Percentiles rank a stretch among this genome's conserved stretches.
These are phyloP conservation scores for Tardiomyces depauwii DNA, from an alignment of 1,139 yeast species.

Conservation along the genomic window DNA sequence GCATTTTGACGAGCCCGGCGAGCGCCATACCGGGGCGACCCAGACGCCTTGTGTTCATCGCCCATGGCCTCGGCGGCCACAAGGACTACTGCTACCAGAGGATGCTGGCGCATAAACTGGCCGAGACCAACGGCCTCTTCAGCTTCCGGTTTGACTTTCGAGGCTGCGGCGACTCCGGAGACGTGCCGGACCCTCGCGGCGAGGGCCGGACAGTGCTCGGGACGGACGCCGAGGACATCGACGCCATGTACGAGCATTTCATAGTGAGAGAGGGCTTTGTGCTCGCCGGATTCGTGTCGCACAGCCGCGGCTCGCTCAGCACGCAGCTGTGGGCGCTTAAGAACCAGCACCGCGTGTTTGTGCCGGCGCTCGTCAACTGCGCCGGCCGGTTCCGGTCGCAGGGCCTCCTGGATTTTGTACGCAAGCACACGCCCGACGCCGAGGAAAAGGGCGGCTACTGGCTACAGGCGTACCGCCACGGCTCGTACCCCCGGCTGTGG, in stretches of 20 bases:
- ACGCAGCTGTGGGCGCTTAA: slow-evolving; percentile 58
- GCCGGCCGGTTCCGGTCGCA: slow-evolving; percentile 44
- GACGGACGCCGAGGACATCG: slow-evolving; percentile 59
- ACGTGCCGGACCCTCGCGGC: slow-evolving; percentile 28
- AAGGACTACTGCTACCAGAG: slow-evolving; percentile 69
- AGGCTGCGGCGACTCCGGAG: slow-evolving; percentile 71
- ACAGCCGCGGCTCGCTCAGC: slow-evolving; percentile 75
- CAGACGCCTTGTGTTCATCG: slow-evolving; percentile 33
- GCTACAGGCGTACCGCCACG: slow-evolving; percentile 38
- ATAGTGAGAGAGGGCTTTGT: slow-evolving; percentile 30
- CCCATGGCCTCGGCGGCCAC: slow-evolving; percentile 83
- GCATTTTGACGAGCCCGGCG: slow-evolving; percentile 10
- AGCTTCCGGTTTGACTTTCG: slow-evolving; percentile 74
- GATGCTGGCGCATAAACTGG: slow-evolving; percentile 47
- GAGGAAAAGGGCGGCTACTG: slow-evolving; percentile 29
- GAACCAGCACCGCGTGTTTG: slow-evolving; percentile 31
- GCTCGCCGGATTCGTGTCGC: slow-evolving; percentile 48
- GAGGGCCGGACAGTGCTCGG: slow-evolving; percentile 44
- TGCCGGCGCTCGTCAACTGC: slow-evolving; percentile 62
- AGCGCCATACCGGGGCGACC: slow-evolving; percentile 19
- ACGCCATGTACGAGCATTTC: slow-evolving; percentile 19
- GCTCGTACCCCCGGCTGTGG: slow-evolving; percentile 31
- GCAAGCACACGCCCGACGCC: slow-evolving; percentile 24
- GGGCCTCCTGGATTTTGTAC: slow-evolving; percentile 26
- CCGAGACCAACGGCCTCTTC: slow-evolving; percentile 47